These are phyloP conservation scores for Durusdinium trenchii DNA, from an alignment of 73 alveolate genomes.

Conservation along the genomic window DNA sequence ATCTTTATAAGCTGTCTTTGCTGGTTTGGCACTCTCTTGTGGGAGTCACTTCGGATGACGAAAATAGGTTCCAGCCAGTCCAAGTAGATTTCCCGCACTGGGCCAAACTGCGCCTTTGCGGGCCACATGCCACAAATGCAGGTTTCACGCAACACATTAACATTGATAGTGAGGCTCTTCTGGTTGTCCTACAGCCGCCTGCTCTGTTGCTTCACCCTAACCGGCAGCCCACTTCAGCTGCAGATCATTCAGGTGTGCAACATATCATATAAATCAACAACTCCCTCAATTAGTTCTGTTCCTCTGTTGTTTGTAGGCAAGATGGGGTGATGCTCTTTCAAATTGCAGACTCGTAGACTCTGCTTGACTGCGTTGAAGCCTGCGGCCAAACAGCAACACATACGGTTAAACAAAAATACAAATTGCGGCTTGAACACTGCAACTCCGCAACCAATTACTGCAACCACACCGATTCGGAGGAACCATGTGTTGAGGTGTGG, in stretches of 20 bases:
- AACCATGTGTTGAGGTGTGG: constrained; percentile 94
- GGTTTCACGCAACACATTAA: no score
- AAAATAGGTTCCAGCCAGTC: constrained; percentile 91
- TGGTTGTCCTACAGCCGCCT: no score
- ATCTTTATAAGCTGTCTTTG: constrained; percentile 52
- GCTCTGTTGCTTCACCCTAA: no score
- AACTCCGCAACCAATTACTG: constrained; percentile 80
- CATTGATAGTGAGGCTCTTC: no score
- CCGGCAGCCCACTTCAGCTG: no score
- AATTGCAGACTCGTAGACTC: not conserved
- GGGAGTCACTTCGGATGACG: constrained; percentile 63
- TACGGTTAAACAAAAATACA: not conserved
- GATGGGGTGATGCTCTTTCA: no score
- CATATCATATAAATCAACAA: no score
- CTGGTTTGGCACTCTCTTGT: constrained; percentile 53
- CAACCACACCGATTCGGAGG: constrained; percentile 89
- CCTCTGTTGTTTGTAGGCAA: no score
- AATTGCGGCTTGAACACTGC: constrained; percentile 38
- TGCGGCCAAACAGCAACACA: not conserved
- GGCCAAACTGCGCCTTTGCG: constrained; percentile 77
- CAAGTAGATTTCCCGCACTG: constrained; percentile 88
- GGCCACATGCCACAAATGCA: no score
- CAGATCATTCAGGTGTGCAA: no score
- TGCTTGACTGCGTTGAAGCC: not conserved
- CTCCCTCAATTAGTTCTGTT: no score